Evolutionary conservation across 2,329 filamentous ascomycete species (phyloP), one percentile per base, ranked within the genome.

Genomic region (Saccharata proteae): DNA sequence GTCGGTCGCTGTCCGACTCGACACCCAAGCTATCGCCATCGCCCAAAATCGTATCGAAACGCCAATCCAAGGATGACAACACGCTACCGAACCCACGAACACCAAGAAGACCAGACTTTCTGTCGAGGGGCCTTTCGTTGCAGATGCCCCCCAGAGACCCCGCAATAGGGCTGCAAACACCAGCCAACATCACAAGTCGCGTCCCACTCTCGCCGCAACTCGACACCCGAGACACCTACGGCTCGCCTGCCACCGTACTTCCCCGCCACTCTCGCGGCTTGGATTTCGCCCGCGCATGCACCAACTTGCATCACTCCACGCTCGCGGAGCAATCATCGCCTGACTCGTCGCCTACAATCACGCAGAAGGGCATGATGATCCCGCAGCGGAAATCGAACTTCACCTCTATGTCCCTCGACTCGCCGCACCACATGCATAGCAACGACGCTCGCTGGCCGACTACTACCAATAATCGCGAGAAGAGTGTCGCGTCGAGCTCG

Each of bases 301-400:
- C 88, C 8, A 93, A 86, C 51, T 67, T 98, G 14, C 90, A 96
- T 58, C 90, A 96, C 56, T 94, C 88, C 11, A 96, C 82, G 1
- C 70, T 96, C 6, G 86, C 88, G 34, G 83, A 93, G 44, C 74
- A 79, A 52, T 80, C 82, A 1, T 90, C 82, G 4, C 85, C 86
- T 3, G 85, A 93, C 52, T 90, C 84, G 0, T 94, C 86, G 1
- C 90, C 90, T 1, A 86, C 79, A 9, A 77, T 90, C 33, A 76
- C 77, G 31, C 77, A 78, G 23, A 74, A 80, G 40, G 68, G 67
- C 2, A 64, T 77, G 49, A 64, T 63, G 36, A 76, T 77, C 32
- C 71, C 73, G 3, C 57, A 63, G 22, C 60, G 70, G 30, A 71
- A 66, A 31, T 53, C 51, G 7, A 54, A 55, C 44, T 44, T 55